phyloP scores from a whole-genome alignment of 2,329 filamentous ascomycete genomes.

The Sclerotinia borealis region DNA sequence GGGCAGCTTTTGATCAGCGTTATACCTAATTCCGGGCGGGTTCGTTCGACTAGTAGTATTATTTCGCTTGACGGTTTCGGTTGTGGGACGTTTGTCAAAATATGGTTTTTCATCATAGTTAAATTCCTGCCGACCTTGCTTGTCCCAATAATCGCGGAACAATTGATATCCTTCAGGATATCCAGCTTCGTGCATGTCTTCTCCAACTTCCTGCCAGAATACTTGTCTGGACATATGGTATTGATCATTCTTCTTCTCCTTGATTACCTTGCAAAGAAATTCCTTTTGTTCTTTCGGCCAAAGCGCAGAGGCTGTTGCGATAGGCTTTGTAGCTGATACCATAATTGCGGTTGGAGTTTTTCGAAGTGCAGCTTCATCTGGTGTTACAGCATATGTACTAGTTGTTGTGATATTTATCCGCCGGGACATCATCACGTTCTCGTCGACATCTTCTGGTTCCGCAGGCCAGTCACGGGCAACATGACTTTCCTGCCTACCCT shows the following conservation, averaged over 20 bases:
- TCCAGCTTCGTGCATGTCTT: not conserved
- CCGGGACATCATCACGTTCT: not conserved
- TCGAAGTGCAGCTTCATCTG: not conserved
- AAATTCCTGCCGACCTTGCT: not conserved
- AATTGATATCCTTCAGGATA: not conserved
- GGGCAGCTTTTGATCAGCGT: too few relatives aligned
- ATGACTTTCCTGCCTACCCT: not conserved
- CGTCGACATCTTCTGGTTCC: not conserved
- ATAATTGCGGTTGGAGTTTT: too few relatives aligned
- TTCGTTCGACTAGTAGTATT: not conserved
- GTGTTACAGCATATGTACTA: not conserved
- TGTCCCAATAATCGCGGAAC: not conserved
- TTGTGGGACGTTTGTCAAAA: not conserved
- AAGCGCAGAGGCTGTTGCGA: not conserved
- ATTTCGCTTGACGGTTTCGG: not conserved
- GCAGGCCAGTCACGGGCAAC: not conserved
- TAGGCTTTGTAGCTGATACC: not conserved
- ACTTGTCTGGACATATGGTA: not conserved
- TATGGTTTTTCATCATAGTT: not conserved
- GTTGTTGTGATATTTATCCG: not conserved
- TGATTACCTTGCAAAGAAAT: not conserved
- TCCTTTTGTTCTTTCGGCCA: not conserved
- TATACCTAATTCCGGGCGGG: not conserved
- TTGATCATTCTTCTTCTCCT: not conserved
- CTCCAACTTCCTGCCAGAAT: not conserved